Percentiles rank a stretch among this genome's conserved stretches.
phyloP scores from a whole-genome alignment of 805 yeast genomes.

The Saccharomycopsis schoenii region DNA sequence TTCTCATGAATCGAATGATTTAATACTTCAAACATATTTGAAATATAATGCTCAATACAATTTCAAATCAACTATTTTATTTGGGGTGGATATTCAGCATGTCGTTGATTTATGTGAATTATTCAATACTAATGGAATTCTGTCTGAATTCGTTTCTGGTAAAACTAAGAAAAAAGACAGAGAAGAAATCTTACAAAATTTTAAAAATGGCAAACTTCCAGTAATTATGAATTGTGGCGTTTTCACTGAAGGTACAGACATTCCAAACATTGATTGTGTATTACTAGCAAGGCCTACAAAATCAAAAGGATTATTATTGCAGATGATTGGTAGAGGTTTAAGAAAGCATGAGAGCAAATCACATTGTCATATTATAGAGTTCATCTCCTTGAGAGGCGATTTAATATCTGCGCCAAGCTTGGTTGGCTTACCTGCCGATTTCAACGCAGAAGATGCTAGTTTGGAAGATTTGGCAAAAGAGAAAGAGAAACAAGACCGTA shows the following conservation, averaged over 20 bases:
- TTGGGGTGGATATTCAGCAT: constrained; percentile 69
- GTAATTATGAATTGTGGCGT: constrained; percentile 83
- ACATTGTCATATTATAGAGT: constrained; percentile 66
- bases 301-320: constrained; percentile 61
- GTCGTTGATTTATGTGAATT: constrained; percentile 41
- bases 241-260: constrained; percentile 91
- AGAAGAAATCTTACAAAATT: constrained; percentile 41
- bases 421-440: constrained; percentile 23
- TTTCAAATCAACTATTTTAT: constrained; percentile 58
- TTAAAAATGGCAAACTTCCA: constrained; percentile 50
- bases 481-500: background rate
- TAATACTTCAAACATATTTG: constrained; percentile 45
- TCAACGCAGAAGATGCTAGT: background rate
- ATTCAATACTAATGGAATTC: constrained; percentile 50
- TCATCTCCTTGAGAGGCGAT: constrained; percentile 53
- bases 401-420: constrained; percentile 48
- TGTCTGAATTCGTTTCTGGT: constrained; percentile 65
- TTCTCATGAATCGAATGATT: constrained; percentile 40
- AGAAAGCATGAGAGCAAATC: constrained; percentile 52
- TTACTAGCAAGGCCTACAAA: constrained; percentile 73
- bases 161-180: constrained; percentile 47
- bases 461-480: background rate
- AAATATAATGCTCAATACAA: constrained; percentile 31
- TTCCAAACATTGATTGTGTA: constrained; percentile 78
- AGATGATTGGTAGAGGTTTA: constrained; percentile 89